Evolutionary conservation across 305 asterid species (phyloP).

Genomic region (Solanum hybrid): DNA sequence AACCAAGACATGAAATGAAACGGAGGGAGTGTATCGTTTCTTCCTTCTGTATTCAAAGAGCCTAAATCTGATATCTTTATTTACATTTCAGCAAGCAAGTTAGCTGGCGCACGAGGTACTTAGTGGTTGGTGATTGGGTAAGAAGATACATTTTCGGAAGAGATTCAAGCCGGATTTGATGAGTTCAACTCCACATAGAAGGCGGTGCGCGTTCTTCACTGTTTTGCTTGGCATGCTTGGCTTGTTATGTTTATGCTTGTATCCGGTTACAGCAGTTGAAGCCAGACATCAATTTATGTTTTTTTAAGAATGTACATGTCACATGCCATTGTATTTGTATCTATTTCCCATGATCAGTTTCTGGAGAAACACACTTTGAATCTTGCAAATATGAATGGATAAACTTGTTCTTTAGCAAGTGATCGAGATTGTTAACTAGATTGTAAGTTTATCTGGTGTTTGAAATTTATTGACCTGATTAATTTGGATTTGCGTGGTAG

Average conservation of each 20-base stretch:
- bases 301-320: background rate
- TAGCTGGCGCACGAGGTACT: slow-evolving; percentile 82
- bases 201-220: background rate
- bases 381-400: background rate
- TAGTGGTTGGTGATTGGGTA: slow-evolving; percentile 74
- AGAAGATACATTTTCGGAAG: slow-evolving; percentile 75
- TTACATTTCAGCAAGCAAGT: slow-evolving; percentile 77
- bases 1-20: background rate
- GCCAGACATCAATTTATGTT: background rate
- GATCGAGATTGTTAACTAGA: background rate
- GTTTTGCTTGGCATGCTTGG: background rate
- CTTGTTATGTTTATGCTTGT: background rate
- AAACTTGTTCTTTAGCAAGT: background rate
- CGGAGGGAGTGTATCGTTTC: background rate
- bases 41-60: background rate
- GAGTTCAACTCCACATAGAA: background rate
- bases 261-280: background rate
- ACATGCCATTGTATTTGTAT: background rate
- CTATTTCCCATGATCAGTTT: background rate
- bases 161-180: slow-evolving; percentile 82
- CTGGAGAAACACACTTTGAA: background rate
- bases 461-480: background rate
- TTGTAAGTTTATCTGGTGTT: background rate
- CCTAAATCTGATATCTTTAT: background rate
- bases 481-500: background rate